phyloP scores from a whole-genome alignment of 2,329 filamentous ascomycete genomes.

The Trichoderma breve region DNA sequence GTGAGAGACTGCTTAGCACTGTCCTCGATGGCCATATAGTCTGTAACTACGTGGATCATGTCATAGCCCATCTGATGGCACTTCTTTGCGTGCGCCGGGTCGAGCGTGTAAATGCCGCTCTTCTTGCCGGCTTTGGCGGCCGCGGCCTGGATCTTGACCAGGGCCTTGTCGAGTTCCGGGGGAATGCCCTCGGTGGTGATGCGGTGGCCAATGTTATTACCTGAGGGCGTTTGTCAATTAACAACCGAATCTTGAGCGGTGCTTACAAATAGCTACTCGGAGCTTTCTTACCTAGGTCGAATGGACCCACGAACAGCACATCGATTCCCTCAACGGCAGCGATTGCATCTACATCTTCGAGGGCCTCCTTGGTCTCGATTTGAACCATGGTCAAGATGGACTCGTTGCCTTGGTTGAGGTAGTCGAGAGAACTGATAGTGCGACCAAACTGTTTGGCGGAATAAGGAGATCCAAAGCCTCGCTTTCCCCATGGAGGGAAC shows the following conservation, averaged over 20 bases:
- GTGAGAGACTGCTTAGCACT: constrained; percentile 46
- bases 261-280: neutral
- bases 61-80: constrained; percentile 59
- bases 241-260: neutral
- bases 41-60: constrained; percentile 59
- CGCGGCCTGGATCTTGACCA: constrained; percentile 56
- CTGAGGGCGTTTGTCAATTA: constrained; percentile 25
- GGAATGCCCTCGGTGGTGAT: constrained; percentile 60
- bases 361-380: constrained; percentile 64
- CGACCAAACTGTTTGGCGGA: constrained; percentile 43
- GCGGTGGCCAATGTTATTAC: constrained; percentile 61
- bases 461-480: constrained; percentile 51
- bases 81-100: constrained; percentile 53
- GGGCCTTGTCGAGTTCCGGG: constrained; percentile 57
- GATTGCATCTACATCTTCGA: constrained; percentile 61
- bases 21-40: constrained; percentile 51
- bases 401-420: constrained; percentile 50
- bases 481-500: constrained; percentile 49
- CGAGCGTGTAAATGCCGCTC: constrained; percentile 58
- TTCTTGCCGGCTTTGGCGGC: constrained; percentile 63
- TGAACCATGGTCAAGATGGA: constrained; percentile 62
- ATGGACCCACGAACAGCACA: constrained; percentile 64
- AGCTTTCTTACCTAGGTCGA: constrained; percentile 53
- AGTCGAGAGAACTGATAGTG: constrained; percentile 45
- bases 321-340: constrained; percentile 60